Evolutionary conservation across 2,329 filamentous ascomycete genomes (phyloP).

Genomic region (Ascosphaera pollenicola): DNA sequence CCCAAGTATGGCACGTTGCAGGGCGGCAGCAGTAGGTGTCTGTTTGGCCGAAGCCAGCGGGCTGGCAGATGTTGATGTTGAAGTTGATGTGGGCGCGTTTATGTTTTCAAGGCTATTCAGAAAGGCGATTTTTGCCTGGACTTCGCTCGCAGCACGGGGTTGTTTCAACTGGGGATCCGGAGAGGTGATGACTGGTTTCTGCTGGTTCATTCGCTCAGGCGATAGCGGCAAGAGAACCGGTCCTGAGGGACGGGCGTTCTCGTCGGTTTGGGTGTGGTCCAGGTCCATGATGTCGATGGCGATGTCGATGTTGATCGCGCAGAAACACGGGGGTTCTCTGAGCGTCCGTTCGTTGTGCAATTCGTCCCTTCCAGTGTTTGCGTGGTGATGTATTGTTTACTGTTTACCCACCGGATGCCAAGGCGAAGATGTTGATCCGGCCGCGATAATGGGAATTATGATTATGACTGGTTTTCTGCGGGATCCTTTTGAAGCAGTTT

Average conservation of each 20-base stretch:
- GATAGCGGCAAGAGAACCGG: slow-evolving; percentile 22
- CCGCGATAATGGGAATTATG: too few species aligned
- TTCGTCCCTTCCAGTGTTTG: too few species aligned
- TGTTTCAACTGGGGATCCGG: slow-evolving; percentile 18
- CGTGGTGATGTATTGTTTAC: too few species aligned
- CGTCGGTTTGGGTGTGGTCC: neutral
- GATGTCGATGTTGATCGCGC: too few species aligned
- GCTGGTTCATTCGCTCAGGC: slow-evolving; percentile 28
- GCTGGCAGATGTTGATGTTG: slow-evolving; percentile 8
- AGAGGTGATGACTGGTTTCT: slow-evolving; percentile 16
- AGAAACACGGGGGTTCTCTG: too few species aligned
- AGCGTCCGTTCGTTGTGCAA: too few species aligned
- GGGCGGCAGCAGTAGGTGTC: slow-evolving; percentile 21
- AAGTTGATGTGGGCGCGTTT: slow-evolving; percentile 10
- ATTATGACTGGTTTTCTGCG: too few species aligned
- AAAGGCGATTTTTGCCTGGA: slow-evolving; percentile 26
- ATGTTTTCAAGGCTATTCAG: slow-evolving; percentile 19
- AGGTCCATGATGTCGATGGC: too few species aligned
- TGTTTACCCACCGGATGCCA: too few species aligned
- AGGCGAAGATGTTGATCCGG: too few species aligned
- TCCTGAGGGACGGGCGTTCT: slow-evolving; percentile 8
- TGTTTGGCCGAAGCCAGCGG: too few species aligned
- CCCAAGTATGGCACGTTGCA: slow-evolving; percentile 22
- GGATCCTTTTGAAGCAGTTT: too few species aligned
- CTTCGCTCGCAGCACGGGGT: slow-evolving; percentile 18